Percentiles rank a stretch among this genome's conserved stretches.
These are phyloP conservation scores for Saccharomyces pastorianus DNA, from an alignment of 1,139 yeast genomes.

Conservation along the genomic window DNA sequence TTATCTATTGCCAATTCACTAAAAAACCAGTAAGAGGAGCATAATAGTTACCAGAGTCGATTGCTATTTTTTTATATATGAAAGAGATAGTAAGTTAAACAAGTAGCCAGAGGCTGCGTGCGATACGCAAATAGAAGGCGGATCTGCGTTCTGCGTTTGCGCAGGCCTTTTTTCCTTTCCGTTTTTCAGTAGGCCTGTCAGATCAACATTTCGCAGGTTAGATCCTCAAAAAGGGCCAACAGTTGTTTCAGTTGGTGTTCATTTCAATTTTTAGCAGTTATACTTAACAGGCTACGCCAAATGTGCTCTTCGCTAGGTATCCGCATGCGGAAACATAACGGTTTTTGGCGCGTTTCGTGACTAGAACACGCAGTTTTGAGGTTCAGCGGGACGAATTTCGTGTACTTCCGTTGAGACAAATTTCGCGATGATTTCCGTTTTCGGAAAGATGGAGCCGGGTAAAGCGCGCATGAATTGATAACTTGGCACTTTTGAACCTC, in stretches of 20 bases:
- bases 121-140: background rate
- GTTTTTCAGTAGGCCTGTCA: background rate
- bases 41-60: background rate
- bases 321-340: background rate
- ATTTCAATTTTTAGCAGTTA: background rate
- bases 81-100: background rate
- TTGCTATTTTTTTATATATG: background rate
- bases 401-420: background rate
- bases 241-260: background rate
- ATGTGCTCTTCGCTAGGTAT: background rate
- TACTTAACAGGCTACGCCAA: background rate
- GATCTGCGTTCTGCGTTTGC: background rate
- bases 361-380: background rate
- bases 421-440: background rate
- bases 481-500: background rate
- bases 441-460: background rate
- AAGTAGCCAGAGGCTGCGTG: background rate
- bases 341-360: conserved; percentile 1
- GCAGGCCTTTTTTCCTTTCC: background rate
- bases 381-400: background rate
- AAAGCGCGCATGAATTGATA: background rate
- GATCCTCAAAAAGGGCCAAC: background rate
- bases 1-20: background rate
- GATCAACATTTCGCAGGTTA: background rate
- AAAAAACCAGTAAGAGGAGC: background rate